Conservation (phyloP, 305 asterid genomes). For the Solanum hybrid region DNA sequence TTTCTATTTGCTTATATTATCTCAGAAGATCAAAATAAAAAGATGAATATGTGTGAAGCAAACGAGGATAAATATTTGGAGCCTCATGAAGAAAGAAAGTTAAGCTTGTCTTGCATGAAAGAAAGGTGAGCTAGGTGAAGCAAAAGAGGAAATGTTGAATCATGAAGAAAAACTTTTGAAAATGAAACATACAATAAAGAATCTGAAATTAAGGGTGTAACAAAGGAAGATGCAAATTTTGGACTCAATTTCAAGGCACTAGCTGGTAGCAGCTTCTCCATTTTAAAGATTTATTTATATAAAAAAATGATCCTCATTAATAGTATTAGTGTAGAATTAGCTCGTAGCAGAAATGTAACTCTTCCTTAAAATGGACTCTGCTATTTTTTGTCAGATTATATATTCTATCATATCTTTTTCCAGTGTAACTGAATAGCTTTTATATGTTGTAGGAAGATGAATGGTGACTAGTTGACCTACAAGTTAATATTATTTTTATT, state of each 20-base stretch:
- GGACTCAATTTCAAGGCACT: slow-evolving; percentile 22
- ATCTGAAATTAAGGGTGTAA: slow-evolving; percentile 24
- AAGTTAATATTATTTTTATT: no score
- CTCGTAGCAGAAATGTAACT: not conserved
- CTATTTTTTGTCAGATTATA: not conserved
- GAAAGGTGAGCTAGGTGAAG: slow-evolving; percentile 6
- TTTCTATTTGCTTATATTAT: no score
- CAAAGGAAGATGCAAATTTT: slow-evolving; percentile 18
- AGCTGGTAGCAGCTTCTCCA: slow-evolving; percentile 25
- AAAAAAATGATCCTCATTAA: not conserved
- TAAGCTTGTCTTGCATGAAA: not conserved
- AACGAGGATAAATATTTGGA: not conserved
- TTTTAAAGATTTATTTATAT: slow-evolving; percentile 25
- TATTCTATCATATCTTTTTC: no score
- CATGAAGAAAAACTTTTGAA: slow-evolving; percentile 17
- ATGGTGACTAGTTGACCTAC: no score
- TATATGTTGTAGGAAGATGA: no score
- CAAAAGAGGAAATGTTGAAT: slow-evolving; percentile 13
- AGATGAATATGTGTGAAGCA: no score
- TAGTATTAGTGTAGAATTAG: not conserved
- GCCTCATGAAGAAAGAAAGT: not conserved
- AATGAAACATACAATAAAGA: slow-evolving; percentile 7
- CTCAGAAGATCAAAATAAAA: no score
- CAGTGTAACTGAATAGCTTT: no score
- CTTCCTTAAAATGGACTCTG: not conserved